Base-by-base conservation (phyloP, 2,329 filamentous ascomycete species). In the Thermothelomyces thermophilus region DNA sequence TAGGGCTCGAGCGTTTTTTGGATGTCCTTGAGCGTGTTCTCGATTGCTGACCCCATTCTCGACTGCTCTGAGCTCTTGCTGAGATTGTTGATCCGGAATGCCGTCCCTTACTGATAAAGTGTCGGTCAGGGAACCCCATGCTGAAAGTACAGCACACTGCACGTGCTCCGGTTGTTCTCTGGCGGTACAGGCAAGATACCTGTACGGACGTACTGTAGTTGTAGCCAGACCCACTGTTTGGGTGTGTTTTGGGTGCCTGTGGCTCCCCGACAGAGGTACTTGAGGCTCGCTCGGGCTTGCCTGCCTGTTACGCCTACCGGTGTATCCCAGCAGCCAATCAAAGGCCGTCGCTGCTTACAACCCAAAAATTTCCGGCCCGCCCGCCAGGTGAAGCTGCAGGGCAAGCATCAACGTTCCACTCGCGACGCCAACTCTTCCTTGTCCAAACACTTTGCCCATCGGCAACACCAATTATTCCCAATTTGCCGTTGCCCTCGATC, bases 1-100 rank as follows among this genome's bases (percentile, higher is more conserved):
- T 73, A 80, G 4, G 76, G 73, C 30, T 70, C 66, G 19, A 84
- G 68, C 16, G 64, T 66, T 35, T 66, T 64, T 48, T 73, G 69
- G 30, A 76, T 63, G 30, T 64, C 64, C 41, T 67, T 60, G 13
- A 72, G 50, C 11, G 62, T 60, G 14, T 73, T 67, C 17, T 66
- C 51, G 26, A 17, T 20, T 11, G 68, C 47, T 54, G 62, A 56
- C 13, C 57, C 60, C 59, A 63, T 64, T 10, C 20, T 59, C 46
- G 26, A 16, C 24, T 3, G 13, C 17, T 14, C 3, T 37, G 30
- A 48, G 40, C 26, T 4, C 35, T 24, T 10, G 5, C 5, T 37
- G 20, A 22, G 31, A 2, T 10, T 43, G 17, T 9, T 28, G 30
- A 22, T 6, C 20, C 10, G 20, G 22, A n/a, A 14, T 30, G 17